Base-by-base conservation (phyloP, 2,329 filamentous ascomycete genomes). In the Knufia fluminis region DNA sequence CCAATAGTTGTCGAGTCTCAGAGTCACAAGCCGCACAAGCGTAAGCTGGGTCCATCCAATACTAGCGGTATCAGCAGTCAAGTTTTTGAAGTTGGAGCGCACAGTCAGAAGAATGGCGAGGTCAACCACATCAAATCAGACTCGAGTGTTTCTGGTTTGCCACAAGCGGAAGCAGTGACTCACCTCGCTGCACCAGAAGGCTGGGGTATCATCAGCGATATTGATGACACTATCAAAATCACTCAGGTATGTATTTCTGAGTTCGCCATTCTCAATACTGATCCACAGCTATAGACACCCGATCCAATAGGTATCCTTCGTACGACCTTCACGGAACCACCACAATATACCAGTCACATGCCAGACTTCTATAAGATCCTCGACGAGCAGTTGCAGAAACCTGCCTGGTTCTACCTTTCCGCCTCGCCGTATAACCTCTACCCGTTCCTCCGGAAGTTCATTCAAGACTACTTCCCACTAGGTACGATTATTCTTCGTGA, bases 401-500 rank as follows among this genome's bases (percentile, higher is more conserved):
- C 88, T 1, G 78, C 88, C 0, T 95, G 86, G 76, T 95, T 94
- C 72, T 97, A 97, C 66, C 77, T 97, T 41, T 94, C 87, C 0
- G 90, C 91, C 0, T 94, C 89, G 0, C 91, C 91, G 0, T 96
- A 96, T 71, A 95, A 94, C 59, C 77, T 97, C 8, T 96, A 96
- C 62, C 85, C 86, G 0, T 92, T 96, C 67, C 75, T 97, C 20
- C 82, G 77, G 49, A 66, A 74, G 1, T 97, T 97, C 68, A 75
- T 88, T 31, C 70, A 82, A 48, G 64, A 73, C 1, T 70, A 85
- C 66, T 97, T 83, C 62, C 86, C 85, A 0, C 76, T 76, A 2
- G 91, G 91, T 9, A 87, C 87, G 20, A 75, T 96, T 54, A 79
- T 96, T 31, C 76, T 97, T 4, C 83, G 91, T 33, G 88, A 96